Evolutionary conservation across 495 filamentous ascomycete genomes (phyloP), one percentile per base, ranked within the genome.

Genomic region (Podospora pseudocomata): DNA sequence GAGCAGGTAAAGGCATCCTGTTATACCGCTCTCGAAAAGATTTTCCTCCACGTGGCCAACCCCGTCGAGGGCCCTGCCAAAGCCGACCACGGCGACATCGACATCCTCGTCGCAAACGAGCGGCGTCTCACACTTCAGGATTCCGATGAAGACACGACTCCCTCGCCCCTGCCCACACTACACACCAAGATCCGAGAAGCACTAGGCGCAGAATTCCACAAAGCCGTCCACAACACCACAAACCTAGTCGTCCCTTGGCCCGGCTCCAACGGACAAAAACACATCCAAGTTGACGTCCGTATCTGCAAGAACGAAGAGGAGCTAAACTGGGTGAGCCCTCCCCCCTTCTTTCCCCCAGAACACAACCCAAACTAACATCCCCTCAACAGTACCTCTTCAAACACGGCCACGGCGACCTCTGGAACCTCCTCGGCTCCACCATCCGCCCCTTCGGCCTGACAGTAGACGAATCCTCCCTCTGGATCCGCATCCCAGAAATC

Each of bases 231-330:
- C 67, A 0, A 63, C 61, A 4, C 78, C 4, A 69, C 75, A 2
- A 80, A 82, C 64, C 68, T 87, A 44, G 86, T 86, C 11, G 75
- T 90, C 4, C 82, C 81, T 0, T 85, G 84, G 82, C 85, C 84
- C 0, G 60, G 65, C 0, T 32, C 59, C 15, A 27, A 20, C 19
- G 7, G 4, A 3, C 55, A 65, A 49, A 73, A 72, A 3, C 86
- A 81, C 70, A 81, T 89, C 2, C 90, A 93, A 65, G 79, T 93
- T 6, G 90, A 93, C 73, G 72, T 92, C 2, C 83, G 84, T 16
- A 72, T 85, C 60, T 90, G 83, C 69, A 68, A 69, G 0, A 68
- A 74, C 1, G 65, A 78, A 0, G 71, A 79, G 15, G 72, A 78
- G 1, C 79, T 88, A 13, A 77, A 80, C 15, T 92, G 90, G 90